Base-by-base conservation (phyloP, 1,139 yeast genomes). In the Barnettozyma hawaiiensis region DNA sequence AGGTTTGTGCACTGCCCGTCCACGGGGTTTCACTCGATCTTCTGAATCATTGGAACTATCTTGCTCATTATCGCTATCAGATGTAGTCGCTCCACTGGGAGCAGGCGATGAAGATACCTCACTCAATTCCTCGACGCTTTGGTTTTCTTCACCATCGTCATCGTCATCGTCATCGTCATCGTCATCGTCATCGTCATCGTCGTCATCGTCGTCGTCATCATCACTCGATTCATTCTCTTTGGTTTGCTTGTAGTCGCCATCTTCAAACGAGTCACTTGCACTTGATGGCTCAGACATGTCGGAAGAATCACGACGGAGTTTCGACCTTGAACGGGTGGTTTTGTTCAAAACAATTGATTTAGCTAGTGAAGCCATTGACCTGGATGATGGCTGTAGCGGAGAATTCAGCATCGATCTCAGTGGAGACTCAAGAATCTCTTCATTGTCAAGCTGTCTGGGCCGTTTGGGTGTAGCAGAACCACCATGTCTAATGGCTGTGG, bases 341-440 rank as follows among this genome's bases (percentile, higher is more conserved):
- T 28, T 40, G 22, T 40, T 40, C 18, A 39, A 28, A 20, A 45
- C 47, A 2, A 46, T 41, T 1, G 39, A 43, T 21, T 50, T 50
- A 1, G 54, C 32, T 5, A 43, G 15, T 18, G 46, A 37, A 4
- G 52, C 45, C 11, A 27, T 41, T 34, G 18, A 32, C 39, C 15
- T 48, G 11, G 29, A 37, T 18, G 46, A 39, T 8, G 53, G 51
- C 12, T 48, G 53, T n/a, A 51, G 19, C n/a, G 54, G 55, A 9
- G 53, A 48, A 28, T 49, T 48, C 9, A 50, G 40, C 10, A 50
- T 48, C 15, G 54, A 50, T 31, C 28, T 47, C 27, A 47, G 32
- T 3, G 54, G 52, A 2, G 58, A 50, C 7, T 47, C 46, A 10
- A 24, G 12, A 8, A 16, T n/a, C 11, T 10, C 31, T 15, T 34